A percentile compares a stretch with the other conserved stretches of the same genome.
phyloP scores from a whole-genome alignment of 2,329 filamentous ascomycete species.

The Aspergillus oerlinghausenensis region DNA sequence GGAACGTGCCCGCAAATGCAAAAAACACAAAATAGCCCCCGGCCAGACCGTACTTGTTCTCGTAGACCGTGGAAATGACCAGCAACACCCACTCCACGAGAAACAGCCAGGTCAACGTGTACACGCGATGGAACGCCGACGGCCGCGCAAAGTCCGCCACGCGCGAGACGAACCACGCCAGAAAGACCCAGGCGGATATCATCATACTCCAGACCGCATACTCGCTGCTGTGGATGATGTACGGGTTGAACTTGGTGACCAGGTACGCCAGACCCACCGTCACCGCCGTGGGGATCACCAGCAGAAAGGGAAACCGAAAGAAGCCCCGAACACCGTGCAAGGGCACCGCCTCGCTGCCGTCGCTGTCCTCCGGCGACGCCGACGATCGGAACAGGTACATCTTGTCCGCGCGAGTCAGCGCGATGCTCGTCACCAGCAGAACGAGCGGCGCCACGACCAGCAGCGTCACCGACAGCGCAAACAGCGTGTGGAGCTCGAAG shows the following conservation, averaged over 20 bases:
- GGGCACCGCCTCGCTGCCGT: slow-evolving; percentile 52
- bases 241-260: slow-evolving; percentile 76
- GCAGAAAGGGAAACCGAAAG: slow-evolving; percentile 74
- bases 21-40: slow-evolving; percentile 79
- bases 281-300: slow-evolving; percentile 63
- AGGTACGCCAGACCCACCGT: slow-evolving; percentile 70
- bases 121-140: slow-evolving; percentile 78
- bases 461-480: slow-evolving; percentile 79
- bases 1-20: slow-evolving; percentile 69
- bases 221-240: slow-evolving; percentile 83
- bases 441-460: slow-evolving; percentile 74
- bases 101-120: slow-evolving; percentile 81
- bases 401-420: slow-evolving; percentile 69
- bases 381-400: slow-evolving; percentile 80
- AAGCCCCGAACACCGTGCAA: slow-evolving; percentile 77
- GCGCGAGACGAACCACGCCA: slow-evolving; percentile 77
- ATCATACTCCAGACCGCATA: slow-evolving; percentile 90
- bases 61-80: slow-evolving; percentile 68
- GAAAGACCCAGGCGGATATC: slow-evolving; percentile 71
- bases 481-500: slow-evolving; percentile 75
- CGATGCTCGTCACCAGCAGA: slow-evolving; percentile 63
- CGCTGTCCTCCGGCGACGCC: slow-evolving; percentile 54
- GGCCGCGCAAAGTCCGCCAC: slow-evolving; percentile 76
- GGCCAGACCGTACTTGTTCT: slow-evolving; percentile 66
- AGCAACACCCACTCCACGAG: slow-evolving; percentile 67